These are phyloP conservation scores for Phytophthora cryptogea DNA, from an alignment of 352 stramenopile species.

Conservation along the genomic window DNA sequence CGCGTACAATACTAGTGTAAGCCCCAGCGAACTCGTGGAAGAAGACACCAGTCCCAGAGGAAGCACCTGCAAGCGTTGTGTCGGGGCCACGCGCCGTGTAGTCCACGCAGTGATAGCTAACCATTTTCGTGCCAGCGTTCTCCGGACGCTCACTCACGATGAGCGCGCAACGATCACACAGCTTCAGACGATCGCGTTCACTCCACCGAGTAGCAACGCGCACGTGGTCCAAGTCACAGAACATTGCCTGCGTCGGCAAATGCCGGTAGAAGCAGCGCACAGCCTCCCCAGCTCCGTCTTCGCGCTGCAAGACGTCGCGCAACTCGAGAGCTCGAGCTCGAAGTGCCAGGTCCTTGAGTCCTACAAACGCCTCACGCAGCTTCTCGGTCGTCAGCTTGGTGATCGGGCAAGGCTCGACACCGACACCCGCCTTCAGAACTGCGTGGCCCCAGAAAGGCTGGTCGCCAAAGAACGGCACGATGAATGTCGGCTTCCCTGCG, in stretches of 20 bases:
- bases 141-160: conserved; percentile 43
- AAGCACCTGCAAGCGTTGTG: conserved; percentile 23
- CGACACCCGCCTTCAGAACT: conserved; percentile 67
- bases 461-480: conserved; percentile 95
- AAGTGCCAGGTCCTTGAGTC: conserved; percentile 48
- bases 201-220: conserved; percentile 55
- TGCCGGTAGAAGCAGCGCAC: conserved; percentile 82
- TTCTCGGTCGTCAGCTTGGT: conserved; percentile 67
- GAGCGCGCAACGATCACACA: conserved; percentile 54
- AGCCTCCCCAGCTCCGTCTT: conserved; percentile 81
- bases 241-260: conserved; percentile 83
- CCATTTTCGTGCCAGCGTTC: conserved; percentile 39
- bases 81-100: conserved; percentile 50
- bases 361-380: conserved; percentile 65
- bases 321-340: conserved; percentile 46
- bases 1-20: conserved; percentile 39
- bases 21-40: conserved; percentile 39
- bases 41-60: conserved; percentile 6
- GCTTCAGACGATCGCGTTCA: conserved; percentile 43
- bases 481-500: conserved; percentile 88
- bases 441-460: conserved; percentile 92
- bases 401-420: conserved; percentile 80
- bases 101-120: conserved; percentile 50
- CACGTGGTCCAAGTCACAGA: conserved; percentile 59
- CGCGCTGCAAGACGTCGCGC: conserved; percentile 55